Conservation (phyloP, 2,329 filamentous ascomycete species). For the Neonectria magnoliae region DNA sequence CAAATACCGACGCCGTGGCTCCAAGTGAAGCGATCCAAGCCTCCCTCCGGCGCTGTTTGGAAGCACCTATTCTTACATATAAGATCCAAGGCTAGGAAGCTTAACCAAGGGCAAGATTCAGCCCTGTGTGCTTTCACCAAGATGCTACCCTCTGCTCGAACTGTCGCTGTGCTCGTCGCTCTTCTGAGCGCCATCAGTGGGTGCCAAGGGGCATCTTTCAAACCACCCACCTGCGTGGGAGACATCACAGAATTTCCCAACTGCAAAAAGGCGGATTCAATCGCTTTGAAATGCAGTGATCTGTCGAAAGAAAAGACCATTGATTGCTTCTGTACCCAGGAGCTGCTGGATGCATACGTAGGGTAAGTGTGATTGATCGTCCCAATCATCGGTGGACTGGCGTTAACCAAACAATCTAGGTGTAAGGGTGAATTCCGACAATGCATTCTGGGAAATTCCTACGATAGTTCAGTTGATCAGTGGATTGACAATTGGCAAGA, state of each 20-base stretch:
- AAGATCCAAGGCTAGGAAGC: slow-evolving; percentile 2
- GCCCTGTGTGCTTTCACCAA: not conserved
- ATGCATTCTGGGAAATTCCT: slow-evolving; percentile 11
- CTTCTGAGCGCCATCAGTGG: not conserved
- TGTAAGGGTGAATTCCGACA: slow-evolving; percentile 27
- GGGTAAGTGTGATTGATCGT: slow-evolving; percentile 4
- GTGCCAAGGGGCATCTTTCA: not conserved
- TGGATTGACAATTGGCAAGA: slow-evolving; percentile 18
- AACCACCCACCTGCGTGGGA: slow-evolving; percentile 16
- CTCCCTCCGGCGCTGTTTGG: not conserved
- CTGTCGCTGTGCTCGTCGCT: not conserved
- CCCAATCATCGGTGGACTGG: too few species aligned
- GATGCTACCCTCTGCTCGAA: not conserved
- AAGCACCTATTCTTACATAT: not conserved
- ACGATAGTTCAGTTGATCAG: slow-evolving; percentile 17
- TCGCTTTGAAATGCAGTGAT: slow-evolving; percentile 17
- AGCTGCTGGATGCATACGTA: slow-evolving; percentile 21
- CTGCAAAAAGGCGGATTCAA: slow-evolving; percentile 13
- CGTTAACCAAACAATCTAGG: not conserved
- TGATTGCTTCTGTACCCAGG: slow-evolving; percentile 27
- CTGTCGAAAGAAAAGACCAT: slow-evolving; percentile 23
- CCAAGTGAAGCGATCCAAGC: not conserved
- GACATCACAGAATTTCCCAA: slow-evolving; percentile 19
- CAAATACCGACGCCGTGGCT: slow-evolving; percentile 1
- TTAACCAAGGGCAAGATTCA: not conserved